Evolutionary conservation across 306 rosid genomes (phyloP).

Genomic region (Pterocarpus macrocarpus): DNA sequence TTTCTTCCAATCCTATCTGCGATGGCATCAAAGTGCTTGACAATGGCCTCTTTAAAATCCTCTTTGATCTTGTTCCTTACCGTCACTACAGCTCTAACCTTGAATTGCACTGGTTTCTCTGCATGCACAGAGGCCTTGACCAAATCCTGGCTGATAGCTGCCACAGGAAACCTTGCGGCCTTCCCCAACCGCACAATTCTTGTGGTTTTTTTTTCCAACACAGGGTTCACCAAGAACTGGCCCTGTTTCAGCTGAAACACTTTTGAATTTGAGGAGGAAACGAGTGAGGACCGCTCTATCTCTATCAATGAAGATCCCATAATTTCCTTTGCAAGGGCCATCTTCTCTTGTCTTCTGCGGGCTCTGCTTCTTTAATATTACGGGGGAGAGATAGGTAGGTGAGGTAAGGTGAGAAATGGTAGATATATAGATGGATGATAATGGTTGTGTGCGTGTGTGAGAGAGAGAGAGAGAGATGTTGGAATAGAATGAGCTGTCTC

Average conservation of each 20-base stretch:
- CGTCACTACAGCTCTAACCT: conserved; percentile 87
- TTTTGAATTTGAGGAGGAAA: conserved; percentile 55
- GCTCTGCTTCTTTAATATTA: too few relatives aligned
- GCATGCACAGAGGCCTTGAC: conserved; percentile 48
- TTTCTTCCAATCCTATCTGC: conserved; percentile 74
- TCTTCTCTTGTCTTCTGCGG: not conserved
- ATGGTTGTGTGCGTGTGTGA: too few relatives aligned
- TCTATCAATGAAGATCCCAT: conserved; percentile 59
- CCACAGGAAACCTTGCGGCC: conserved; percentile 57
- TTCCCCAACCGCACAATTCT: conserved; percentile 52
- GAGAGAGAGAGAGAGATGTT: too few relatives aligned
- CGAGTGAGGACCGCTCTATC: conserved; percentile 44
- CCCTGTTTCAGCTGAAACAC: conserved; percentile 39
- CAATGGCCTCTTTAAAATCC: conserved; percentile 65
- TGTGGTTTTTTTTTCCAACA: conserved; percentile 31
- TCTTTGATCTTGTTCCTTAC: conserved; percentile 84
- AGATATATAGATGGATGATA: too few relatives aligned
- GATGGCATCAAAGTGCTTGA: conserved; percentile 73
- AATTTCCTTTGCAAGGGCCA: conserved; percentile 72
- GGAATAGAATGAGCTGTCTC: not conserved
- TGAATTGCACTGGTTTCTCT: conserved; percentile 70
- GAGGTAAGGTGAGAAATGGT: not conserved
- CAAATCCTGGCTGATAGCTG: conserved; percentile 80
- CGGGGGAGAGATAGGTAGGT: not conserved
- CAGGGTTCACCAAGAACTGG: conserved; percentile 47